Conservation (phyloP, 148 eudicot genomes). For the Agrostemma githago region DNA sequence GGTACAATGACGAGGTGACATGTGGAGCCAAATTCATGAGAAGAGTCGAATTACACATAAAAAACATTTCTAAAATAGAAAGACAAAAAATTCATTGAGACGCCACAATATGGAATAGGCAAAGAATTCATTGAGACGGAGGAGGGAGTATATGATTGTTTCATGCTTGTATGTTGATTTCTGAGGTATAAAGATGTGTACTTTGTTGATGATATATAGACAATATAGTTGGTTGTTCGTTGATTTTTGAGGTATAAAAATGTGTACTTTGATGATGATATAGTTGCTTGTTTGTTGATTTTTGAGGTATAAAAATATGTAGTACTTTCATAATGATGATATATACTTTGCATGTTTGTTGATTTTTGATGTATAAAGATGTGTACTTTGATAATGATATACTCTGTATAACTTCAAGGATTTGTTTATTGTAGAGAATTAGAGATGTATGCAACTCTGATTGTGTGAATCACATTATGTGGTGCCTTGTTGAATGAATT, state of each 20-base stretch:
- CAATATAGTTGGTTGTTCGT: neutral
- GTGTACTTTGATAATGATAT: no score
- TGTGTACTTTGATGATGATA: neutral
- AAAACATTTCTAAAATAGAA: no score
- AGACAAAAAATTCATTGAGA: no score
- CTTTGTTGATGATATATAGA: neutral
- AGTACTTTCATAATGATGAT: neutral
- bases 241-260: neutral
- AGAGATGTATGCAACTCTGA: neutral
- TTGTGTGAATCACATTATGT: neutral
- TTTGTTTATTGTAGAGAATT: no score
- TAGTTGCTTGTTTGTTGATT: neutral
- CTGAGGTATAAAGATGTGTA: neutral
- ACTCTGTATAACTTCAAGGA: no score
- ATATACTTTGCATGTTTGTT: no score
- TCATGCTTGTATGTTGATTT: neutral
- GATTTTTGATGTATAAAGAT: neutral
- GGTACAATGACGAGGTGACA: no score
- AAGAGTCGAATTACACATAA: no score
- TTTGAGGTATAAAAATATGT: neutral
- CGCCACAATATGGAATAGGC: no score
- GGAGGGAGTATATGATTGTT: no score
- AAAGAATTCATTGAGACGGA: no score
- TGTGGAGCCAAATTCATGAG: no score
- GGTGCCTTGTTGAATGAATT: neutral